Conservation (phyloP, 1,139 yeast genomes). For the Debaryomycetaceae sp. region DNA sequence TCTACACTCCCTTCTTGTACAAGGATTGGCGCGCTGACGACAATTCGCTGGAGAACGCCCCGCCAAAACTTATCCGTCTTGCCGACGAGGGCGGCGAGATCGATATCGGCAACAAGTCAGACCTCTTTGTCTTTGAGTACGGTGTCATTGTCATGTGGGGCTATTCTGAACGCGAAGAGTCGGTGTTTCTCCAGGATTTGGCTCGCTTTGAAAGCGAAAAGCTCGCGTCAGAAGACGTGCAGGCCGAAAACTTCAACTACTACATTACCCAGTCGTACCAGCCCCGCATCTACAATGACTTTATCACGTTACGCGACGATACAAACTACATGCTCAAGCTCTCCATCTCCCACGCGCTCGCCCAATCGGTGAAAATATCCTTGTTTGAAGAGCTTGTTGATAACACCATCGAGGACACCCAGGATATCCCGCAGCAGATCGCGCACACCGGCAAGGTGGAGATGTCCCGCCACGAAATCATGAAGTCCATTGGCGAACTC, state of each 20-base stretch:
- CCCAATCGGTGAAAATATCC: constrained; percentile 89
- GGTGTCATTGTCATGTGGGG: constrained; percentile 98
- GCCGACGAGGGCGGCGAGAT: constrained; percentile 96
- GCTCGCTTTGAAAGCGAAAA: constrained; percentile 88
- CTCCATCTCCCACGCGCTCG: constrained; percentile 83
- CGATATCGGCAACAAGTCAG: constrained; percentile 69
- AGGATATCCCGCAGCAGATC: constrained; percentile 91
- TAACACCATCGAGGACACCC: constrained; percentile 92
- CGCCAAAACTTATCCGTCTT: constrained; percentile 47
- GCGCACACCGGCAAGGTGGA: constrained; percentile 91
- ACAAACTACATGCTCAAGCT: constrained; percentile 82
- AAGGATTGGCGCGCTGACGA: constrained; percentile 60
- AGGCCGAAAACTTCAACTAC: constrained; percentile 87
- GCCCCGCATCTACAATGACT: constrained; percentile 91
- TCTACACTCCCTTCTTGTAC: constrained; percentile 81
- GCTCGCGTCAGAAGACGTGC: constrained; percentile 81
- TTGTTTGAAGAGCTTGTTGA: constrained; percentile 91
- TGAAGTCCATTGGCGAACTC: constrained; percentile 93
- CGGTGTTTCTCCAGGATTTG: constrained; percentile 68
- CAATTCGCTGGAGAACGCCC: constrained; percentile 13
- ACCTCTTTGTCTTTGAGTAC: constrained; percentile 80
- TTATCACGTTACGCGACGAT: constrained; percentile 84
- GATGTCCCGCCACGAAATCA: constrained; percentile 87
- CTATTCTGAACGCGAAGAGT: constrained; percentile 72
- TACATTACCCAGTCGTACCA: constrained; percentile 88